Conservation (phyloP, 2,329 filamentous ascomycete genomes). For the Emydomyces testavorans region DNA sequence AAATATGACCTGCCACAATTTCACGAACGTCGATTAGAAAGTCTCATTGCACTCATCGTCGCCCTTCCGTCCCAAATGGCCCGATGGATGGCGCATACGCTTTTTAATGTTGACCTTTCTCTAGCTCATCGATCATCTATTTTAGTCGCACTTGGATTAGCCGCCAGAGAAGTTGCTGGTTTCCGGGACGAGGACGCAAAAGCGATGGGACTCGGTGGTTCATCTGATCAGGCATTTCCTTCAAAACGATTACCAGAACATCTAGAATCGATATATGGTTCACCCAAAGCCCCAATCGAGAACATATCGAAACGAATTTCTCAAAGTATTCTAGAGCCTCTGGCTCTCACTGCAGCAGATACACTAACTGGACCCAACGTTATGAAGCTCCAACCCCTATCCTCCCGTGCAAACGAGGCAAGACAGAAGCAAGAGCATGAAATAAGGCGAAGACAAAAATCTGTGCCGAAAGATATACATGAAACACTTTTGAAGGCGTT, state of each 20-base stretch:
- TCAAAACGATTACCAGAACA: constrained; percentile 65
- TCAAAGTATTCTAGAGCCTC: constrained; percentile 62
- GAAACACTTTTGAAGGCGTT: constrained; percentile 63
- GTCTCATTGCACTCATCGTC: constrained; percentile 69
- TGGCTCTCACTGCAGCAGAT: constrained; percentile 74
- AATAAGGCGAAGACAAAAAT: constrained; percentile 43
- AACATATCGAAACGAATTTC: constrained; percentile 57
- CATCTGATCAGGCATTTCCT: constrained; percentile 51
- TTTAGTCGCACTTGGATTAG: constrained; percentile 68
- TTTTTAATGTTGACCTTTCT: constrained; percentile 88
- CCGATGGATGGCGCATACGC: constrained; percentile 70
- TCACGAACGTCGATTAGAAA: constrained; percentile 60
- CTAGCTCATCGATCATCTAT: constrained; percentile 71
- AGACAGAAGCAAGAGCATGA: constrained; percentile 39
- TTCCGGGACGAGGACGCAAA: constrained; percentile 47
- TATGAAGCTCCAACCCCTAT: constrained; percentile 83
- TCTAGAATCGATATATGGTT: constrained; percentile 59
- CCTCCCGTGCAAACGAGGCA: constrained; percentile 58
- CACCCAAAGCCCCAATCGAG: constrained; percentile 46
- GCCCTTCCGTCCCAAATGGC: constrained; percentile 67
- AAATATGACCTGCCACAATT: constrained; percentile 74
- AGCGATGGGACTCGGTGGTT: constrained; percentile 23
- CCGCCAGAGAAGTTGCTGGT: constrained; percentile 74
- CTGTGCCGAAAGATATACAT: constrained; percentile 61
- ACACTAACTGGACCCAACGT: constrained; percentile 65